Evolutionary conservation across 2,329 filamentous ascomycete species (phyloP).

Genomic region (Fusarium chlamydosporum): DNA sequence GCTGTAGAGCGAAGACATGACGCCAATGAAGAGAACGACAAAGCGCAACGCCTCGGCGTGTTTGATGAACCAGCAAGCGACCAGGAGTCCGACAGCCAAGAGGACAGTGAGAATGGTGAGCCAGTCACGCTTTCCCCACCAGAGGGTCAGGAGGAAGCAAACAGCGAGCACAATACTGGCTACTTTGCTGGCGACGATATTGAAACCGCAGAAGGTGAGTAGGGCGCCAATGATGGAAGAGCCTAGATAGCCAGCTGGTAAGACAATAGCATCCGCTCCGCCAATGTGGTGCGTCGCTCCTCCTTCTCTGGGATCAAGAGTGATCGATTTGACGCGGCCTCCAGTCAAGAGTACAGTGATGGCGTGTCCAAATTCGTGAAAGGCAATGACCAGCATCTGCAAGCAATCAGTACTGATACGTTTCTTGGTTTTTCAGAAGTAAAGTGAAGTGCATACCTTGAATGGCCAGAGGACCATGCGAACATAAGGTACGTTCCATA

Average conservation of each 20-base stretch:
- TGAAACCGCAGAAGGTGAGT: constrained; percentile 83
- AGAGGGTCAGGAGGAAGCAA: constrained; percentile 82
- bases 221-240: constrained; percentile 82
- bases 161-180: constrained; percentile 79
- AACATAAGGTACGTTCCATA: constrained; percentile 87
- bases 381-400: constrained; percentile 85
- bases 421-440: too few relatives aligned
- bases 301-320: constrained; percentile 81
- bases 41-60: constrained; percentile 81
- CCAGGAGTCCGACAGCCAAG: constrained; percentile 76
- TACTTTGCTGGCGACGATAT: constrained; percentile 86
- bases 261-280: constrained; percentile 76
- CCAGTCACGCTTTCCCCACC: constrained; percentile 86
- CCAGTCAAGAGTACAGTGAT: constrained; percentile 80
- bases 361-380: constrained; percentile 85
- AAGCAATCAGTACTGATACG: constrained; percentile 14
- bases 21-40: constrained; percentile 83
- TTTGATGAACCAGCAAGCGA: constrained; percentile 84
- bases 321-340: constrained; percentile 80
- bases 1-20: constrained; percentile 85
- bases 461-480: constrained; percentile 83
- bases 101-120: constrained; percentile 79
- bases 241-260: constrained; percentile 84
- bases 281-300: constrained; percentile 84
- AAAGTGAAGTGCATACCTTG: constrained; percentile 70